These are phyloP conservation scores for Astrothelium macrocarpum DNA, from an alignment of 495 filamentous ascomycete genomes.

Conservation along the genomic window DNA sequence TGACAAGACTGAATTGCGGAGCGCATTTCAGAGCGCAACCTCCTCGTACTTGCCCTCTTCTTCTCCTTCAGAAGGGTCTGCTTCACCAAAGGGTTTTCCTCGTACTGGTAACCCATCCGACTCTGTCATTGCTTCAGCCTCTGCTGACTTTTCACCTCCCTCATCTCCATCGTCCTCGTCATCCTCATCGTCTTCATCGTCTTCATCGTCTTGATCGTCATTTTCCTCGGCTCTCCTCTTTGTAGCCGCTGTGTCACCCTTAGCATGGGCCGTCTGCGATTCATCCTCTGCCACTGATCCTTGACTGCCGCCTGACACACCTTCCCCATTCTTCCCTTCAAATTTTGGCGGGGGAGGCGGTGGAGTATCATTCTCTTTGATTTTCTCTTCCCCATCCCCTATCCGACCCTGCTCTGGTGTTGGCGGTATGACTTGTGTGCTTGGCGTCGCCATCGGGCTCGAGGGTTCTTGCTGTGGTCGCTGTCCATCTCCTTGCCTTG, in stretches of 20 bases:
- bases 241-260: neutral
- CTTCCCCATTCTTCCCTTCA: slow-evolving; percentile 13
- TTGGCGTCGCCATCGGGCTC: slow-evolving; percentile 1
- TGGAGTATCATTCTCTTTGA: slow-evolving; percentile 19
- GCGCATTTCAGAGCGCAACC: slow-evolving; percentile 11
- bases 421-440: slow-evolving; percentile 5
- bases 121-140: slow-evolving; percentile 14
- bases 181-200: slow-evolving; percentile 28
- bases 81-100: neutral
- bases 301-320: slow-evolving; percentile 8
- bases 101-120: slow-evolving; percentile 4
- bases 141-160: slow-evolving; percentile 2
- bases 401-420: slow-evolving; percentile 12
- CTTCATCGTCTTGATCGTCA: slow-evolving; percentile 22
- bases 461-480: slow-evolving; percentile 10
- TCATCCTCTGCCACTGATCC: slow-evolving; percentile 17
- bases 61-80: slow-evolving; percentile 1
- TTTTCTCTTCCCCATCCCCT: slow-evolving; percentile 13
- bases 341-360: slow-evolving; percentile 11
- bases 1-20: neutral
- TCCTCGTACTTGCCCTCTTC: slow-evolving; percentile 19
- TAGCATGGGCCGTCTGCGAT: neutral
- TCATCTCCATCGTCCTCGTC: neutral
- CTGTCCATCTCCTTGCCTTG: slow-evolving; percentile 12
- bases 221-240: slow-evolving; percentile 3